Evolutionary conservation across 2,329 filamentous ascomycete genomes (phyloP).

Genomic region (Neofusicoccum sp.): DNA sequence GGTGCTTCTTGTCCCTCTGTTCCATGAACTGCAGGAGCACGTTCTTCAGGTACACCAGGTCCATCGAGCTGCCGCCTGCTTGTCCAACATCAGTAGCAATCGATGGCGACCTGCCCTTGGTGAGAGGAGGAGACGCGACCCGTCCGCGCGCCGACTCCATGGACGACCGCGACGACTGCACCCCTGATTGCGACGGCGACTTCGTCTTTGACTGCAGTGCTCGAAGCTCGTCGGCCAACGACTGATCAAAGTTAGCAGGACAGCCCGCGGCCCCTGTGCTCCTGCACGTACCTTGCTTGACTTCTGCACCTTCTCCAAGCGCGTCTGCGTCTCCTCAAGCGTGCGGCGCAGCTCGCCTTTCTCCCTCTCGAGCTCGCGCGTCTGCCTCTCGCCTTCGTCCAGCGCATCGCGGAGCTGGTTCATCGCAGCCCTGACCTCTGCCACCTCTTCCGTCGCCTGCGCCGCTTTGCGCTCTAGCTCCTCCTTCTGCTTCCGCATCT

Average conservation of each 20-base stretch:
- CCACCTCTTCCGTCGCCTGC: conserved; percentile 68
- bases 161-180: conserved; percentile 58
- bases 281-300: conserved; percentile 51
- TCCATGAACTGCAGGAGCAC: conserved; percentile 79
- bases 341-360: conserved; percentile 70
- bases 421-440: conserved; percentile 74
- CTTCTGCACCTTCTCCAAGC: conserved; percentile 77
- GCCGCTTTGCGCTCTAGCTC: conserved; percentile 72
- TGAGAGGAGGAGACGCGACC: conserved; percentile 46
- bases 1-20: conserved; percentile 73
- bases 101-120: conserved; percentile 36
- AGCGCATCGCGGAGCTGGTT: conserved; percentile 74
- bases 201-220: conserved; percentile 42
- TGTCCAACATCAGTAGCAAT: conserved; percentile 24
- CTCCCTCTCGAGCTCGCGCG: conserved; percentile 79
- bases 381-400: conserved; percentile 83
- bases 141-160: conserved; percentile 52
- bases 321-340: conserved; percentile 73
- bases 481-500: conserved; percentile 70
- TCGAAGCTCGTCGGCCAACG: conserved; percentile 59
- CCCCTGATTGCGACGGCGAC: conserved; percentile 41
- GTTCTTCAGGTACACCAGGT: conserved; percentile 74
- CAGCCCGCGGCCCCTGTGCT: too few relatives aligned
- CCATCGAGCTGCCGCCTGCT: conserved; percentile 37
- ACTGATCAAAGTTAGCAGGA: conserved; percentile 30